These are phyloP conservation scores for Diplodia sapinea DNA, from an alignment of 2,329 filamentous ascomycete species.

Conservation along the genomic window DNA sequence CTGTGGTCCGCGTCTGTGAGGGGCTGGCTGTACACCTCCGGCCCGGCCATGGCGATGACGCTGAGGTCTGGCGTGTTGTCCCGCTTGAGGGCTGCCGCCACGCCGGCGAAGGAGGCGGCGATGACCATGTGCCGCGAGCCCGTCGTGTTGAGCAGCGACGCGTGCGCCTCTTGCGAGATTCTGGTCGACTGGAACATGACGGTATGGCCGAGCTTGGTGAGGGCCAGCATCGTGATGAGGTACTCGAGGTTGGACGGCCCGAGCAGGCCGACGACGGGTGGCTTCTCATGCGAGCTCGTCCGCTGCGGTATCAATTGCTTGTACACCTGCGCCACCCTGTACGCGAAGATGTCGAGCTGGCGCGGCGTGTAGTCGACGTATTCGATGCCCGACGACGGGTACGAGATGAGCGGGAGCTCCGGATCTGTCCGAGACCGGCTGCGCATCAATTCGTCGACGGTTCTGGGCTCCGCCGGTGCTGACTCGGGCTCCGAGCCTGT, in stretches of 20 bases:
- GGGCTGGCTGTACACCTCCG: slow-evolving; percentile 15
- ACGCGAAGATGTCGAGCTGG: slow-evolving; percentile 53
- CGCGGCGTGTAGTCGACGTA: slow-evolving; percentile 57
- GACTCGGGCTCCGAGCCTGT: slow-evolving; percentile 16
- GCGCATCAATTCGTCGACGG: slow-evolving; percentile 50
- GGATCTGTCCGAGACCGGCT: slow-evolving; percentile 46
- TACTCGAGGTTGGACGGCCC: slow-evolving; percentile 62
- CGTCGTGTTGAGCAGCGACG: slow-evolving; percentile 47
- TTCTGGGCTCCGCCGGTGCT: slow-evolving; percentile 34
- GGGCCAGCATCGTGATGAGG: slow-evolving; percentile 59
- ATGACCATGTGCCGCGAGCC: slow-evolving; percentile 38
- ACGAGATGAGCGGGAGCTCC: slow-evolving; percentile 50
- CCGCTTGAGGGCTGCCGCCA: slow-evolving; percentile 42
- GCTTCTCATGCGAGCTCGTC: slow-evolving; percentile 30
- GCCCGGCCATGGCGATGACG: slow-evolving; percentile 39
- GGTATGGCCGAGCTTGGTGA: slow-evolving; percentile 62
- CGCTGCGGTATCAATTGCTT: slow-evolving; percentile 12
- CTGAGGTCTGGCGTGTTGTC: slow-evolving; percentile 36
- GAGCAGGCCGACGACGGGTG: slow-evolving; percentile 54
- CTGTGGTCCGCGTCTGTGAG: slow-evolving; percentile 31
- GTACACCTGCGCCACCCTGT: slow-evolving; percentile 33
- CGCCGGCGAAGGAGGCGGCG: slow-evolving; percentile 35
- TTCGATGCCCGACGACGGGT: slow-evolving; percentile 52
- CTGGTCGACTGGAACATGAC: slow-evolving; percentile 62
- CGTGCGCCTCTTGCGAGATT: slow-evolving; percentile 58